A percentile compares a stretch with the other conserved stretches of the same genome.
Evolutionary conservation across 768 basidiomycete species (phyloP).

Genomic region (Leccinellum rugosiceps): DNA sequence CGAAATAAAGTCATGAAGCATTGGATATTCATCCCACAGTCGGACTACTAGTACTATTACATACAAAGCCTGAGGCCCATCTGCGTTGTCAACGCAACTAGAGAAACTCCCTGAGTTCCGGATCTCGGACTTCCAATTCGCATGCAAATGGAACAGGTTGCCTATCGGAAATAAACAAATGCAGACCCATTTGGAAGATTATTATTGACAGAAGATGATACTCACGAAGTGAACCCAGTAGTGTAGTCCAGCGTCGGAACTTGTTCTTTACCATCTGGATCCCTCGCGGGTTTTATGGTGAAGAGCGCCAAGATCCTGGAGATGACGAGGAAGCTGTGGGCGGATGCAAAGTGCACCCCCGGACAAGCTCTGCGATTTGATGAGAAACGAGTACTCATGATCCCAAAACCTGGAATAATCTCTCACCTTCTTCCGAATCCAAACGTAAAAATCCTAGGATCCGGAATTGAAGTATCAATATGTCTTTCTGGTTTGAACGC

Average conservation of each 20-base stretch:
- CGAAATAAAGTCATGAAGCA: not conserved
- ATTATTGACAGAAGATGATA: not conserved
- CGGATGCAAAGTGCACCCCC: conserved; percentile 20
- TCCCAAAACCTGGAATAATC: not conserved
- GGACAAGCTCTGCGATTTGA: conserved; percentile 8
- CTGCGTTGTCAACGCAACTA: not conserved
- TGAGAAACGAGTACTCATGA: not conserved
- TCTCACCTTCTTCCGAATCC: conserved; percentile 19
- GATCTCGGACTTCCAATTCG: not conserved
- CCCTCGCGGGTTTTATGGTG: conserved; percentile 15
- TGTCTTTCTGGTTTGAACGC: conserved; percentile 30
- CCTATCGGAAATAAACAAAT: not conserved
- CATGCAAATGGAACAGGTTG: conserved; percentile 1
- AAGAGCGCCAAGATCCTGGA: conserved; percentile 24
- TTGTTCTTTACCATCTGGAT: conserved; percentile 20
- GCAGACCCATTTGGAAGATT: not conserved
- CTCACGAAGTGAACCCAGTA: conserved; percentile 1
- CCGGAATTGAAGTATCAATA: conserved; percentile 10
- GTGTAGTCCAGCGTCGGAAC: conserved; percentile 8
- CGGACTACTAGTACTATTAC: not conserved
- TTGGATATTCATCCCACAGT: not conserved
- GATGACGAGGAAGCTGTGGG: conserved; percentile 19
- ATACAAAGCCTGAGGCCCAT: not conserved
- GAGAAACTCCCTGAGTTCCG: not conserved
- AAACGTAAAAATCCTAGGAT: conserved; percentile 19